phyloP scores from a whole-genome alignment of 768 basidiomycete species.

The Russula abietina region DNA sequence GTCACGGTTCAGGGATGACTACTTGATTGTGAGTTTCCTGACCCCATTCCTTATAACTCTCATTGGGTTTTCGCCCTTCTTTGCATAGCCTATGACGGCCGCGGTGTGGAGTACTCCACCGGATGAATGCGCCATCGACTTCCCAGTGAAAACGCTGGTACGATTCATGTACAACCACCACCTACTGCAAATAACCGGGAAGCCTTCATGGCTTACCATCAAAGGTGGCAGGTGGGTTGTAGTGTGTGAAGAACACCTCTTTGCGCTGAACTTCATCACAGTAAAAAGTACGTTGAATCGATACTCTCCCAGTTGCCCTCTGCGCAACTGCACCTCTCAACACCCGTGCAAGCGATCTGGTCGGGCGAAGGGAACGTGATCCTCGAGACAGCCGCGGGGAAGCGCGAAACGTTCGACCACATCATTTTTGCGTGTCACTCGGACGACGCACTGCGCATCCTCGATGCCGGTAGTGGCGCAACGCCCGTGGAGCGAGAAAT shows the following conservation, averaged over 20 bases:
- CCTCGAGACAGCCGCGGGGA: conserved; percentile 39
- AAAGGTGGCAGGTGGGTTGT: conserved; percentile 57
- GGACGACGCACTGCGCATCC: conserved; percentile 49
- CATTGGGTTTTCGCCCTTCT: not conserved
- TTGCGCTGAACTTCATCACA: not conserved
- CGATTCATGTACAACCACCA: no score
- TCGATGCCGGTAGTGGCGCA: conserved; percentile 44
- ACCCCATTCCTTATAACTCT: not conserved
- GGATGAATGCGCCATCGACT: conserved; percentile 59
- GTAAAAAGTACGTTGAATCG: conserved; percentile 53
- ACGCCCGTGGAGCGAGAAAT: conserved; percentile 45
- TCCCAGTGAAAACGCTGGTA: conserved; percentile 67
- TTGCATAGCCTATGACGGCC: conserved; percentile 63
- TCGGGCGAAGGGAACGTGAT: conserved; percentile 30
- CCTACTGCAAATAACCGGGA: no score
- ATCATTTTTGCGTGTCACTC: conserved; percentile 73
- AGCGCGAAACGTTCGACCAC: conserved; percentile 50
- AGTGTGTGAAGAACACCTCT: conserved; percentile 27
- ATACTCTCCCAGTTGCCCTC: conserved; percentile 51
- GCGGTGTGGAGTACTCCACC: conserved; percentile 78
- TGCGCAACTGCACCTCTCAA: conserved; percentile 52
- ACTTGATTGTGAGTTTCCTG: conserved; percentile 51
- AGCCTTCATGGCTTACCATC: no score
- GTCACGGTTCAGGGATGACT: conserved; percentile 62
- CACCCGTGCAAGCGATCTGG: conserved; percentile 43